Percentiles rank a stretch among this genome's conserved stretches.
These are phyloP conservation scores for Lobulomyces angularis DNA, from an alignment of 192 early-diverging fungal species.

Conservation along the genomic window DNA sequence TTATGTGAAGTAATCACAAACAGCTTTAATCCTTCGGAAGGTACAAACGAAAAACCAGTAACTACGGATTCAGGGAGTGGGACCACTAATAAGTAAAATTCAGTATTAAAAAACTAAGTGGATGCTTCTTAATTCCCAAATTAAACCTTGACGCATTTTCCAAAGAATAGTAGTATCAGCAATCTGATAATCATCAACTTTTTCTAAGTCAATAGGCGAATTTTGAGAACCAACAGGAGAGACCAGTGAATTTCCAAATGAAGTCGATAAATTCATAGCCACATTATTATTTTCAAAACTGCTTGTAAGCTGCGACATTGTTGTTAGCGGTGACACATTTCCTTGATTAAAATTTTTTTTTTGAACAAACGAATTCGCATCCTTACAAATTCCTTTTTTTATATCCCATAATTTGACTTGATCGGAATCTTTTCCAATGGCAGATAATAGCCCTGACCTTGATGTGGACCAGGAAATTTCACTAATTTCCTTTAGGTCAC, in stretches of 20 bases:
- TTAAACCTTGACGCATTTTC: constrained; percentile 12
- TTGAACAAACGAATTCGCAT: constrained; percentile 9
- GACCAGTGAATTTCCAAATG: too few species aligned
- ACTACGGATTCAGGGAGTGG: constrained; percentile 2
- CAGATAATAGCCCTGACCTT: constrained; percentile 47
- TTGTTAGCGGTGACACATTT: too few species aligned
- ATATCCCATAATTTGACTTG: constrained; percentile 53
- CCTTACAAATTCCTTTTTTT: constrained; percentile 33
- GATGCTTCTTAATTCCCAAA: background rate
- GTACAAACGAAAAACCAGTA: too few species aligned
- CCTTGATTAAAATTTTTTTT: background rate
- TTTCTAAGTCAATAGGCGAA: too few species aligned
- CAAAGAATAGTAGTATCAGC: too few species aligned
- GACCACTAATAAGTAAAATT: background rate
- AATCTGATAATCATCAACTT: too few species aligned
- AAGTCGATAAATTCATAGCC: too few species aligned
- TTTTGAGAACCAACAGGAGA: too few species aligned
- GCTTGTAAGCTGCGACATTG: too few species aligned
- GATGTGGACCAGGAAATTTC: constrained; percentile 47
- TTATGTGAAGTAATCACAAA: constrained; percentile 10
- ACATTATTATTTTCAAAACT: too few species aligned
- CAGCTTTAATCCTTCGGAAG: too few species aligned
- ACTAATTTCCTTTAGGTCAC: constrained; percentile 18
- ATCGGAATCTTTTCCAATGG: constrained; percentile 37
- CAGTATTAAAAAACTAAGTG: constrained; percentile 2